phyloP scores from a whole-genome alignment of 148 eudicot species.

The Mesembryanthemum crystallinum region DNA sequence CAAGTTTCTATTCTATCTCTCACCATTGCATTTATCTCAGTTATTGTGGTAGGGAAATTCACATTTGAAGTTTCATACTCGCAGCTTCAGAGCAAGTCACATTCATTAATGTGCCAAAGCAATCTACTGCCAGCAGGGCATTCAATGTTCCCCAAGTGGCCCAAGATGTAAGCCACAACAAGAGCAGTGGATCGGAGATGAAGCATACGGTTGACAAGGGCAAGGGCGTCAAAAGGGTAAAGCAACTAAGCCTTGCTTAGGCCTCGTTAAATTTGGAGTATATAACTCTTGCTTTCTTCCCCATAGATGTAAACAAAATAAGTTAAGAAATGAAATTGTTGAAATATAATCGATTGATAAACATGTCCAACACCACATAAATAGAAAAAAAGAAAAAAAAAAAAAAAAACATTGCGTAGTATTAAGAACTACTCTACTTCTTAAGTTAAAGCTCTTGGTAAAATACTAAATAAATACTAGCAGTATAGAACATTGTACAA shows the following conservation, averaged over 20 bases:
- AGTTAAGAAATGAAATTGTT: too few relatives aligned
- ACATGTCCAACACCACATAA: too few relatives aligned
- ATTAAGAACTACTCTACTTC: too few relatives aligned
- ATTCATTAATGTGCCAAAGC: slow-evolving; percentile 35
- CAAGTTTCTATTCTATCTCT: not conserved
- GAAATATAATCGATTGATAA: too few relatives aligned
- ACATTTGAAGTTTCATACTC: slow-evolving; percentile 15
- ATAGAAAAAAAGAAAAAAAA: too few relatives aligned
- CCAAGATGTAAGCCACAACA: slow-evolving; percentile 28
- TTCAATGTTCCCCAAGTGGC: slow-evolving; percentile 34
- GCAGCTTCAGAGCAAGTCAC: slow-evolving; percentile 55
- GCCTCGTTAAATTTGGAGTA: not conserved
- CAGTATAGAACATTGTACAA: too few relatives aligned
- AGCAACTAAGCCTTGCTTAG: too few relatives aligned
- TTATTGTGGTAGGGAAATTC: not conserved
- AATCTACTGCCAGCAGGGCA: slow-evolving; percentile 27
- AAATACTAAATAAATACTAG: too few relatives aligned
- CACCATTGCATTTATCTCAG: not conserved
- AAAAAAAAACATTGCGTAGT: too few relatives aligned
- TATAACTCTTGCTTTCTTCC: slow-evolving; percentile 22
- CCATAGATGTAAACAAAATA: not conserved
- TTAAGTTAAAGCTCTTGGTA: too few relatives aligned
- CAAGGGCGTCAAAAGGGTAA: too few relatives aligned
- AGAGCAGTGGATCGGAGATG: slow-evolving; percentile 21
- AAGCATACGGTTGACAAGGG: slow-evolving; percentile 29